These are phyloP conservation scores for Thuidium tamariscinum DNA, from an alignment of 225 moss, liverwort and hornwort species.

Conservation along the genomic window DNA sequence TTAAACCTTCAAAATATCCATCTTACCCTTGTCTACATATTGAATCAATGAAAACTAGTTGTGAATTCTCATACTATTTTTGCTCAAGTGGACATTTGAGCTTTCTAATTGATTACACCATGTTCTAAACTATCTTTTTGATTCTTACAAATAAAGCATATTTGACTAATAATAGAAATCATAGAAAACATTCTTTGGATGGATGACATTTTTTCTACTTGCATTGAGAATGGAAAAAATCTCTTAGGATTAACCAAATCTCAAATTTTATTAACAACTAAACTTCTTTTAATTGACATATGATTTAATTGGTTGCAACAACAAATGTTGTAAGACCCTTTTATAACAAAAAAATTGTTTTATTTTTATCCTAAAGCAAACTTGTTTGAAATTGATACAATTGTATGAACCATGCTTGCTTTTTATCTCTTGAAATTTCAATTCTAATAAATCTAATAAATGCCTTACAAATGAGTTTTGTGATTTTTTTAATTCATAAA, in stretches of 20 bases:
- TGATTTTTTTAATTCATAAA: background rate
- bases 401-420: background rate
- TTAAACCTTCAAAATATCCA: background rate
- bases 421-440: background rate
- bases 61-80: background rate
- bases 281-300: background rate
- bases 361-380: too few relatives aligned
- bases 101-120: background rate
- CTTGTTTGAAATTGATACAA: background rate
- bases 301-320: too few relatives aligned
- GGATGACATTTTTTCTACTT: background rate
- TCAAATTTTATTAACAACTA: background rate
- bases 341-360: background rate
- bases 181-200: background rate
- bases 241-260: background rate
- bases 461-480: too few relatives aligned
- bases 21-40: background rate
- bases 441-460: background rate
- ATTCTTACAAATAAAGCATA: too few relatives aligned
- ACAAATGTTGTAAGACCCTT: background rate
- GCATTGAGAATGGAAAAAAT: background rate
- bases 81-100: background rate
- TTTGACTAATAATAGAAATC: background rate
- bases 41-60: background rate
- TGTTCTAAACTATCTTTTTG: background rate